These are phyloP conservation scores for Mortierella sp. DNA, from an alignment of 371 early-diverging fungal genomes.

Conservation along the genomic window DNA sequence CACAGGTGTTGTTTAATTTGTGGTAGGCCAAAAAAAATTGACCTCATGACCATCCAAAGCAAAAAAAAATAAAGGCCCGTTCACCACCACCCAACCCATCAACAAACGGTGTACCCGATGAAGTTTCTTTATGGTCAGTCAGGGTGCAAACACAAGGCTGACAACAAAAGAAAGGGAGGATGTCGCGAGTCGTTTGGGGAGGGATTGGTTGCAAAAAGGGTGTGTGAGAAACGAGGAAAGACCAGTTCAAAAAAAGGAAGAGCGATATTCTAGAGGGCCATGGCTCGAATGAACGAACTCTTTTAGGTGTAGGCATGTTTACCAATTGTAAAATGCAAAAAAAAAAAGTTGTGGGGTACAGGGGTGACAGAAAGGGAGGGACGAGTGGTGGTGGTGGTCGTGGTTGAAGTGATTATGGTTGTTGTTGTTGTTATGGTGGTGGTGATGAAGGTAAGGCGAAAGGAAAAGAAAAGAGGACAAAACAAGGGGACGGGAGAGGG, in stretches of 20 bases:
- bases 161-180: background rate
- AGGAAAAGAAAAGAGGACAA: background rate
- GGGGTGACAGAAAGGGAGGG: background rate
- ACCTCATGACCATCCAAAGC: slow-evolving; percentile 2
- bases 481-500: background rate
- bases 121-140: too few species aligned
- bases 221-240: background rate
- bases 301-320: background rate
- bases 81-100: background rate
- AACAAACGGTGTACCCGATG: background rate
- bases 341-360: slow-evolving; percentile 21
- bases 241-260: background rate
- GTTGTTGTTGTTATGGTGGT: slow-evolving; percentile 1
- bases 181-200: background rate
- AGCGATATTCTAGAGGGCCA: background rate
- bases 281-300: too few species aligned
- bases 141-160: background rate
- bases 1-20: slow-evolving; percentile 4
- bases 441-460: background rate
- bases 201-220: background rate
- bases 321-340: background rate
- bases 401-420: background rate
- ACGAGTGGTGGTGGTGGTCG: background rate
- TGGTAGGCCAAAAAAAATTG: background rate
- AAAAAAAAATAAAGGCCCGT: slow-evolving; percentile 7